A percentile compares a stretch with the other conserved stretches of the same genome.
phyloP scores from a whole-genome alignment of 768 basidiomycete genomes.

The Leccinum fibrillosum region DNA sequence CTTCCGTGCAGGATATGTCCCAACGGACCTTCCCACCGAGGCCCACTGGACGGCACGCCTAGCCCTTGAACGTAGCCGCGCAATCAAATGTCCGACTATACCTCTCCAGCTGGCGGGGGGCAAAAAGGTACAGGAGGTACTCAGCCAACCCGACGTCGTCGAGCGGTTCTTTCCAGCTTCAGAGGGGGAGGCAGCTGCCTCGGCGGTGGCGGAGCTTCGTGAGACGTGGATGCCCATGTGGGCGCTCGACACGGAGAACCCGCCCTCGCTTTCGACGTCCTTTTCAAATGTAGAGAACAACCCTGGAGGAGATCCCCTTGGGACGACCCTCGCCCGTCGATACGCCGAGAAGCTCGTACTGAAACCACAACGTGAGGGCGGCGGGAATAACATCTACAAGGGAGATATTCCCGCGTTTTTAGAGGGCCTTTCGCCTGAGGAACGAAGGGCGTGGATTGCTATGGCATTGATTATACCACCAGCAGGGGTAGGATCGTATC shows the following conservation, averaged over 20 bases:
- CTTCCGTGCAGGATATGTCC: slow-evolving; percentile 87
- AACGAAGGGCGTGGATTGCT: slow-evolving; percentile 88
- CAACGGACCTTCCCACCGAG: slow-evolving; percentile 69
- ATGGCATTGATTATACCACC: slow-evolving; percentile 92
- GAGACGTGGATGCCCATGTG: slow-evolving; percentile 88
- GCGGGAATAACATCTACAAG: slow-evolving; percentile 95
- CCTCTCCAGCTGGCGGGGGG: slow-evolving; percentile 92
- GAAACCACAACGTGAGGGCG: slow-evolving; percentile 98
- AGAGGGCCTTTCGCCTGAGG: slow-evolving; percentile 51
- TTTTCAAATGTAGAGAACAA: background rate
- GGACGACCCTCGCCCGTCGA: slow-evolving; percentile 19
- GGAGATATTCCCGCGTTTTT: slow-evolving; percentile 76
- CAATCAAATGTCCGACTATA: slow-evolving; percentile 92
- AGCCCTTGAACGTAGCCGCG: slow-evolving; percentile 72
- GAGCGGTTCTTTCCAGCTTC: slow-evolving; percentile 63
- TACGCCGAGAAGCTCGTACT: slow-evolving; percentile 65
- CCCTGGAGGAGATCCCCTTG: slow-evolving; percentile 15
- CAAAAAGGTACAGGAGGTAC: slow-evolving; percentile 92
- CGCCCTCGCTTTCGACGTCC: background rate
- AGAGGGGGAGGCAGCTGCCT: slow-evolving; percentile 15
- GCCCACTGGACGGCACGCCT: slow-evolving; percentile 71
- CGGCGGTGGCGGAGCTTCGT: slow-evolving; percentile 49
- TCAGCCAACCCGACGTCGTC: slow-evolving; percentile 69
- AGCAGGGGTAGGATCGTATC: slow-evolving; percentile 58
- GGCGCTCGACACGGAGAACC: slow-evolving; percentile 48